phyloP scores from a whole-genome alignment of 352 stramenopile genomes.

The Phytophthora quininea region DNA sequence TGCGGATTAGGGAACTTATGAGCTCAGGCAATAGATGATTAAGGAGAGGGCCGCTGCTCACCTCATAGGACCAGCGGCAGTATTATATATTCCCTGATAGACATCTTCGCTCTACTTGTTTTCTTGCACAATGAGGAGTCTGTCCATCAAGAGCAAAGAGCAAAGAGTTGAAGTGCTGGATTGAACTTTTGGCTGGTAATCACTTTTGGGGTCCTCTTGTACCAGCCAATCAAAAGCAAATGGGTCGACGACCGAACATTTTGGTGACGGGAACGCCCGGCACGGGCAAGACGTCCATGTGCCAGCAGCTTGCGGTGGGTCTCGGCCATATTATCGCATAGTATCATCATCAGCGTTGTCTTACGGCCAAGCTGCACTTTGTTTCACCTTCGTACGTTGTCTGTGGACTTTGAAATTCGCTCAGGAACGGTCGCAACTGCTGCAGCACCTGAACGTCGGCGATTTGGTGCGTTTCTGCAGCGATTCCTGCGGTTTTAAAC shows the following conservation, averaged over 20 bases:
- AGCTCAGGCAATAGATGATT: not conserved
- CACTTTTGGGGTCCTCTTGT: no score
- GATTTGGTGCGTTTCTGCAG: conserved; percentile 73
- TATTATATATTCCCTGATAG: not conserved
- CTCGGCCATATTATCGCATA: not conserved
- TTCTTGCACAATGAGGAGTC: no score
- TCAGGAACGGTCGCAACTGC: conserved; percentile 72
- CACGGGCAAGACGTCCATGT: conserved; percentile 95
- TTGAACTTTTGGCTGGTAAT: no score
- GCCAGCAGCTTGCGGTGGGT: conserved; percentile 88
- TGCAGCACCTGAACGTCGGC: conserved; percentile 95
- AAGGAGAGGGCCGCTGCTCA: not conserved
- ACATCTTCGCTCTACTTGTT: not conserved
- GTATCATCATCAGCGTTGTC: conserved; percentile 2
- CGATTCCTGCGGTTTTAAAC: conserved; percentile 3
- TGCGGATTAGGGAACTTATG: conserved; percentile 41
- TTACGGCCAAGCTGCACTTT: conserved; percentile 13
- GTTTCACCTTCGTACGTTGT: conserved; percentile 10
- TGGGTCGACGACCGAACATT: conserved; percentile 92
- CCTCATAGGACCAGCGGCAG: not conserved
- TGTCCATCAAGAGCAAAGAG: no score
- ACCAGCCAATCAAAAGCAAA: conserved; percentile 31
- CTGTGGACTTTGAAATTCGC: conserved; percentile 11
- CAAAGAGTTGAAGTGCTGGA: no score
- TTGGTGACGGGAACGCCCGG: conserved; percentile 97